Base-by-base conservation (phyloP, 2,329 filamentous ascomycete species). In the Phyllachora maydis region DNA sequence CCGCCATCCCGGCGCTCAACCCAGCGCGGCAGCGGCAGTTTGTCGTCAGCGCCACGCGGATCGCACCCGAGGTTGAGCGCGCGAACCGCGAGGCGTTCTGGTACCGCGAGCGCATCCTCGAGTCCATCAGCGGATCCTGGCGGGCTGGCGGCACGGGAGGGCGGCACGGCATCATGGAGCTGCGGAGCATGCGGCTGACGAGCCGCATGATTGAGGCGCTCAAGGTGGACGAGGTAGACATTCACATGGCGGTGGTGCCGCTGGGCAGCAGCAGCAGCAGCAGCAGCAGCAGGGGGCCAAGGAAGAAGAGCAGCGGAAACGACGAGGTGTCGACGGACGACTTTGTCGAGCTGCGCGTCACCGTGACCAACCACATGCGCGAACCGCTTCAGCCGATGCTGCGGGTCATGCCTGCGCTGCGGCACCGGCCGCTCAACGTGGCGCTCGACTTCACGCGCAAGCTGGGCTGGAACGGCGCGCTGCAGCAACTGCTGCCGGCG, bases 11-110 rank as follows among this genome's bases (percentile, higher is more conserved):
- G 1, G 72, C 69, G 2, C 56, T 92, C 7, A 82, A 85, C 33
- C 74, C 75, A 1, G 69, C 73, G 1, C 69, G 74, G n/a, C 74
- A 81, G 39, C 65, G 82, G n/a, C 83, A 93, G 40, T 93, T 91
- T 37, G 78, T 93, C 15, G 78, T 92, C 20, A 88, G 76, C 45
- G n/a, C n/a, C n/a, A 65, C 71, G 39, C 77, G 77, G 36, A 66
- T 83, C 26, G 72, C 75, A 0, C 76, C 79, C 0, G 79, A 88
- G 32, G 65, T 63, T 20, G 83, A 93, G 47, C 65, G 76, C 16
- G 64, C 69, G 8, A 74, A 62, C 29, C 61, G 83, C 24, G 81
- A 92, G 47, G 68, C 72, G 1, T 93, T 93, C 43, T 93, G 83
- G 83, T 92, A 81, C 44, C 67, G 82, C 10, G 77, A 91, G 43